Conservation (phyloP, 192 early-diverging fungal species). For the Entomortierella parvispora region DNA sequence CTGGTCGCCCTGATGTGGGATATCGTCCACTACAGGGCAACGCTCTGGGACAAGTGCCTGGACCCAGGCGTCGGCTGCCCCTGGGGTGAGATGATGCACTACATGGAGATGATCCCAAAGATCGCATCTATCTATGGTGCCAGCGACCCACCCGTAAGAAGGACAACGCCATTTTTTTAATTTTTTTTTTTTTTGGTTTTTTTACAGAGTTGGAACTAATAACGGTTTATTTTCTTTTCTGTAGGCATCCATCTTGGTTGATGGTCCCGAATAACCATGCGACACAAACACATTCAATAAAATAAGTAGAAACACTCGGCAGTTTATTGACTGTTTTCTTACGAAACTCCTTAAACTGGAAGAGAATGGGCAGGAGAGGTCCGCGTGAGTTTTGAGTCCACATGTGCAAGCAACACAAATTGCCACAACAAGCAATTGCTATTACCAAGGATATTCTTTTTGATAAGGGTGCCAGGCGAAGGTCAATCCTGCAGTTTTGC, state of each 20-base stretch:
- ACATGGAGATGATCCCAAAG: constrained; percentile 28
- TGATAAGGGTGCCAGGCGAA: constrained; percentile 7
- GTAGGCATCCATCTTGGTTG: no score
- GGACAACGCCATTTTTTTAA: background rate
- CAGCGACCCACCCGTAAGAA: constrained; percentile 31
- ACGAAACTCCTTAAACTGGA: no score
- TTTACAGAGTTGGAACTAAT: background rate
- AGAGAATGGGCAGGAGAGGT: background rate
- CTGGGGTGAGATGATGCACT: constrained; percentile 40
- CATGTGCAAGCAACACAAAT: no score
- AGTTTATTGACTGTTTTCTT: no score
- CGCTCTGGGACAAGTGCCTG: constrained; percentile 25
- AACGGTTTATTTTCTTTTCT: no score
- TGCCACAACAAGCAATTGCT: no score
- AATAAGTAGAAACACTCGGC: no score
- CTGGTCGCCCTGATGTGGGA: constrained; percentile 36
- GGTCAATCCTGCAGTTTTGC: constrained; percentile 55
- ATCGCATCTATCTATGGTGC: constrained; percentile 29
- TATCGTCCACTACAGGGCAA: constrained; percentile 27
- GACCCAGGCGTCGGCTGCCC: constrained; percentile 11
- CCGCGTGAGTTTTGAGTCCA: background rate
- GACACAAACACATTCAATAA: no score
- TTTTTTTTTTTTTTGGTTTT: background rate
- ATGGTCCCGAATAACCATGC: no score
- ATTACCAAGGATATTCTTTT: constrained; percentile 13